phyloP scores from a whole-genome alignment of 495 filamentous ascomycete genomes.

The Xylaria palmicola region DNA sequence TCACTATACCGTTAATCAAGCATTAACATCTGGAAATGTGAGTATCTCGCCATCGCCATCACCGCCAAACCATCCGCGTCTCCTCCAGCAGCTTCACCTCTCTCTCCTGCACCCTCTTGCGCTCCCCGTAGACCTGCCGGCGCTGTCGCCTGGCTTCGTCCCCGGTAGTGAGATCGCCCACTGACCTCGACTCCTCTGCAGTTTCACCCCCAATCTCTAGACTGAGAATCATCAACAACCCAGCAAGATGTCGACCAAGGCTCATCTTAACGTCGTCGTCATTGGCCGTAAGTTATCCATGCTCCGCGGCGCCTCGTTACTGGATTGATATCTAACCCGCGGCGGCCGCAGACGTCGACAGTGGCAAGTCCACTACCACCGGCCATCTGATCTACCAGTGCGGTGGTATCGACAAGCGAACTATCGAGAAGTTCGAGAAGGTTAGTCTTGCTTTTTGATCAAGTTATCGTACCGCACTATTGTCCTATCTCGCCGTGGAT shows the following conservation, averaged over 20 bases:
- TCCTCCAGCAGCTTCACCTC: background rate
- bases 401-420: conserved; percentile 99
- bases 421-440: conserved; percentile 99
- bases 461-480: conserved; percentile 1
- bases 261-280: conserved; percentile 96
- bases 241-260: conserved; percentile 20
- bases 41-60: conserved; percentile 4
- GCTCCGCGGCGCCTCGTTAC: conserved; percentile 36
- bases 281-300: conserved; percentile 90
- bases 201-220: conserved; percentile 2
- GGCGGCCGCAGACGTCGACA: conserved; percentile 80
- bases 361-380: conserved; percentile 96
- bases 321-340: conserved; percentile 22
- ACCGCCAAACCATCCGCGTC: background rate
- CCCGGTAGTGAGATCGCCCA: background rate
- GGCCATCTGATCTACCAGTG: conserved; percentile 99
- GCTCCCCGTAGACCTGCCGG: background rate
- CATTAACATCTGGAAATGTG: conserved; percentile 23
- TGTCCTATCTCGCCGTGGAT: conserved; percentile 12
- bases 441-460: conserved; percentile 50
- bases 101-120: background rate
- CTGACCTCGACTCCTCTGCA: background rate
- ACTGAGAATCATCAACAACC: conserved; percentile 5
- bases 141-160: background rate
- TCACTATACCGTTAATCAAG: conserved; percentile 23